A percentile compares a stretch with the other conserved stretches of the same genome.
phyloP scores from a whole-genome alignment of 2,329 filamentous ascomycete genomes.

The Podosphaera aphanis region DNA sequence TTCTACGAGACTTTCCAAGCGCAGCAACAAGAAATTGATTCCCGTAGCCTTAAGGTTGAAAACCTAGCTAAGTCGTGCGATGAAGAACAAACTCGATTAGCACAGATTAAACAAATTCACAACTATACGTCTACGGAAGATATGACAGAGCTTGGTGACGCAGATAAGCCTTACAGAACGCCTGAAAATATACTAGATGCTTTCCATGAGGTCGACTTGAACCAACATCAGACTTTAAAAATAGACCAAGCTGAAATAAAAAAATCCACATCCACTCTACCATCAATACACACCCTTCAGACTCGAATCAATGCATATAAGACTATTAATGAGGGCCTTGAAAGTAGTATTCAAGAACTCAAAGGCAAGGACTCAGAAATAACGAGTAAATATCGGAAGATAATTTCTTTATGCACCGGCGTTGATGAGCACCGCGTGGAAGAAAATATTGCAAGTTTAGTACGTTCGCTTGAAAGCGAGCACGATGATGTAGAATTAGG shows the following conservation, averaged over 20 bases:
- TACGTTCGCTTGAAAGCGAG: constrained; percentile 79
- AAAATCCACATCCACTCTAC: constrained; percentile 22
- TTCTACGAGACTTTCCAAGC: constrained; percentile 47
- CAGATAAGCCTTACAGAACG: constrained; percentile 14
- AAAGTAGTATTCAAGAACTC: constrained; percentile 43
- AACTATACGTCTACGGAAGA: constrained; percentile 28
- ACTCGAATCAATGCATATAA: constrained; percentile 49
- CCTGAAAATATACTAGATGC: constrained; percentile 10
- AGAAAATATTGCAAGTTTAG: constrained; percentile 50
- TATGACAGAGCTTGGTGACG: constrained; percentile 22
- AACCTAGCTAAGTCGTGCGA: constrained; percentile 58
- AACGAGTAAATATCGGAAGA: constrained; percentile 67
- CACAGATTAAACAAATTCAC: constrained; percentile 24
- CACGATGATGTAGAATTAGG: constrained; percentile 51
- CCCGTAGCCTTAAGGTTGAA: constrained; percentile 42
- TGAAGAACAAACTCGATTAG: constrained; percentile 36
- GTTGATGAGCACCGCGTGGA: constrained; percentile 48
- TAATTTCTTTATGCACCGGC: constrained; percentile 68
- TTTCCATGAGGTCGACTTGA: constrained; percentile 10
- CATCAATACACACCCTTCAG: constrained; percentile 35
- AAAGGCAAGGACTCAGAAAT: constrained; percentile 62
- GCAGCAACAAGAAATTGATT: constrained; percentile 38
- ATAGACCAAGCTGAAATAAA: constrained; percentile 20
- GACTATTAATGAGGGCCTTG: constrained; percentile 41
- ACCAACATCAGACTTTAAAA: constrained; percentile 20